Evolutionary conservation across 768 basidiomycete genomes (phyloP).

Genomic region (Podaxis rugospora): DNA sequence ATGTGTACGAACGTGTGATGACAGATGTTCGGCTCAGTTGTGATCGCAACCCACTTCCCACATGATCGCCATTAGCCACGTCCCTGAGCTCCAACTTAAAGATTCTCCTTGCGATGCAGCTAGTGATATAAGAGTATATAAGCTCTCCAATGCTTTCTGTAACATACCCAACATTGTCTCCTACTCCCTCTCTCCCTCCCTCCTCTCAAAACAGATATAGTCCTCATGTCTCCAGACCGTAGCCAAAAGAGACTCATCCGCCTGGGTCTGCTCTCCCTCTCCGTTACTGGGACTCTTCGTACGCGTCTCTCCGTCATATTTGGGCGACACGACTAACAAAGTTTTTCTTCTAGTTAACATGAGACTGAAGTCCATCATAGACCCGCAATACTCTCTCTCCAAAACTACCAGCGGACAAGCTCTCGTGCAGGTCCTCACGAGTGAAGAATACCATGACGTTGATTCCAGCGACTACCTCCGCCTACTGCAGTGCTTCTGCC

Average conservation of each 20-base stretch:
- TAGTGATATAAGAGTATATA: not conserved
- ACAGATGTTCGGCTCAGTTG: not conserved
- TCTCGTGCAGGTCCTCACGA: constrained; percentile 1
- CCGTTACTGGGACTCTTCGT: constrained; percentile 9
- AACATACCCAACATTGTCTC: not conserved
- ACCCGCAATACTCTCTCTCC: constrained; percentile 6
- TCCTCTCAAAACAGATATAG: not conserved
- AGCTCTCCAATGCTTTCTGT: not conserved
- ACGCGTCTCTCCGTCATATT: not conserved
- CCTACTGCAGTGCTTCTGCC: constrained; percentile 11
- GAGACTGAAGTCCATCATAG: constrained; percentile 9
- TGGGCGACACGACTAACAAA: not conserved
- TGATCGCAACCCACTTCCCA: constrained; percentile 1
- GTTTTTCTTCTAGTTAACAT: not conserved
- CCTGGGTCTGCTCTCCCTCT: constrained; percentile 6
- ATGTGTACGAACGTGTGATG: constrained; percentile 1
- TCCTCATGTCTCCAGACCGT: constrained; percentile 1
- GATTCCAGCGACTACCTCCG: constrained; percentile 2
- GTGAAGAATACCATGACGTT: constrained; percentile 8
- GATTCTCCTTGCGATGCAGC: not conserved
- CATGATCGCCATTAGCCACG: not conserved
- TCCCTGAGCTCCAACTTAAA: not conserved
- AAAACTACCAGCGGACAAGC: constrained; percentile 7
- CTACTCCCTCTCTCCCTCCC: not conserved
- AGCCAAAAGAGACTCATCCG: constrained; percentile 10